Base-by-base conservation (phyloP, 2,329 filamentous ascomycete genomes). In the Neopestalotiopsis sp. region DNA sequence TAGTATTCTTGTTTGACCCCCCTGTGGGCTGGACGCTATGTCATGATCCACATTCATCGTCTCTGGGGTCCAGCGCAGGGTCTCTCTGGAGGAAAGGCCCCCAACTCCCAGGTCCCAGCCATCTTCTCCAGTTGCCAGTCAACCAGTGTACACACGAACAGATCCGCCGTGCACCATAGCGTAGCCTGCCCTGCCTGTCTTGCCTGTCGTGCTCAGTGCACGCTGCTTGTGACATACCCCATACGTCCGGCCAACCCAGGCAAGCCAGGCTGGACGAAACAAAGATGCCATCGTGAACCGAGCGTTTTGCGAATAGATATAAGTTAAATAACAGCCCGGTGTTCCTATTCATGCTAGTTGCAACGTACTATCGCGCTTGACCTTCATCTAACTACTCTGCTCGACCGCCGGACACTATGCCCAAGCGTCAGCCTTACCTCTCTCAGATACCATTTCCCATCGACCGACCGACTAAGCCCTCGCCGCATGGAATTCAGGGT, bases 401-500 rank as follows among this genome's bases (percentile, higher is more conserved):
- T 14, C 24, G 24, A 28, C 24, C 24, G 13, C 24, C 57, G 17
- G 59, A 20, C 59, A 40, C 59, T 62, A 59, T 38, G 30, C 14
- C 14, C 59, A 62, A 40, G 59, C 32, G 59, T 40, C 59, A 62
- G 59, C 30, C 59, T 40, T 62, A 42, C 59, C 32, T 62, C 28
- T 40, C 32, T n/a, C 57, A 14, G 13, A 34, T 59, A 14, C 14
- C 30, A 28, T 30, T 38, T 38, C 10, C 34, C 34, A 38, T 10
- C 34, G 34, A 38, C 10, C 34, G 6, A 38, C 34, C 34, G 10
- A 38, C 34, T 38, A 10, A 59, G 57, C 57, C 57, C 45, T 53
- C 45, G 45, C 45, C 45, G n/a, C 45, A 17, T 24, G n/a, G 45
- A 24, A 24, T 30, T 32, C 24, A 30, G 24, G 57, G 57, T 59